Conservation (phyloP, 2,329 filamentous ascomycete species). For the Fusarium lyarnte region DNA sequence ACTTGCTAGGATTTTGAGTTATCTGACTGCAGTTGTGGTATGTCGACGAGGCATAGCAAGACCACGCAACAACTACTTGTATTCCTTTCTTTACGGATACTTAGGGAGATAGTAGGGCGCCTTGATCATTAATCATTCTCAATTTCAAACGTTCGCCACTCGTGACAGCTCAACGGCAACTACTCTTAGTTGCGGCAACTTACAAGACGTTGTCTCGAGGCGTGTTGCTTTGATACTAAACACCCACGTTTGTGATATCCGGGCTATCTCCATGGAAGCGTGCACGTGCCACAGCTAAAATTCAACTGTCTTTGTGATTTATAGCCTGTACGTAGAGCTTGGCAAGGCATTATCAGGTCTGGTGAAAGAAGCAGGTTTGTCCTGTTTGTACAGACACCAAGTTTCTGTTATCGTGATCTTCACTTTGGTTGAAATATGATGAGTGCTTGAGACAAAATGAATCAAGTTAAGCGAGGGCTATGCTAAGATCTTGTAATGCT, state of each 20-base stretch:
- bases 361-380: too few relatives aligned
- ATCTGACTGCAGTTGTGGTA: not conserved
- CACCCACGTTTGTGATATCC: not conserved
- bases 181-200: not conserved
- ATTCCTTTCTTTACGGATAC: not conserved
- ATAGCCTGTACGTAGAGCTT: too few relatives aligned
- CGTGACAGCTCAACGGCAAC: not conserved
- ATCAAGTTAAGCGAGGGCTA: not conserved
- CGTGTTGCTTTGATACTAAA: not conserved
- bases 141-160: not conserved
- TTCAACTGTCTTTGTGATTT: too few relatives aligned
- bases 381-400: too few relatives aligned
- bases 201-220: not conserved
- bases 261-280: not conserved
- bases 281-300: too few relatives aligned
- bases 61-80: not conserved
- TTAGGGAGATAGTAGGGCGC: not conserved
- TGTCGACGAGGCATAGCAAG: not conserved
- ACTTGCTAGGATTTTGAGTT: not conserved
- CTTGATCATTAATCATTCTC: not conserved
- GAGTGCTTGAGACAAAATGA: not conserved
- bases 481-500: not conserved
- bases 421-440: too few relatives aligned
- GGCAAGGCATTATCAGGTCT: too few relatives aligned
- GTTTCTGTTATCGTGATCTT: too few relatives aligned